Evolutionary conservation across 192 early-diverging fungal genomes (phyloP), one percentile per base, ranked within the genome.

Genomic region (Geranomyces michiganensis): DNA sequence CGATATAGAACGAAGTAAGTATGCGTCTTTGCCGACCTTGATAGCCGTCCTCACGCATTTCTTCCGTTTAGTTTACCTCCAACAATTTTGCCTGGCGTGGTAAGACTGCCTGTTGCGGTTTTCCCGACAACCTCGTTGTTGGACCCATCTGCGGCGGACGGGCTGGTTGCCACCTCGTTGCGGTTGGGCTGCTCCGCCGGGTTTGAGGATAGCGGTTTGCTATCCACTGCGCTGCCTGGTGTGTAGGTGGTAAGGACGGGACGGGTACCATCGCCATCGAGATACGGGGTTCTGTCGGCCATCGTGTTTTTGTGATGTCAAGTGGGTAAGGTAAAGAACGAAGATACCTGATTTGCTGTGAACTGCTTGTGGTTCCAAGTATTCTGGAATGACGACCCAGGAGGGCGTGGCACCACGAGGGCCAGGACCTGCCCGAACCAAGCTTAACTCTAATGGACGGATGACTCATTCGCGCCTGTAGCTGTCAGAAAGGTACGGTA

Each of bases 21-120:
- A n/a, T n/a, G n/a, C n/a, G n/a, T n/a, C n/a, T n/a, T n/a, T n/a
- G n/a, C n/a, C n/a, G n/a, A n/a, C n/a, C n/a, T n/a, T n/a, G n/a
- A n/a, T n/a, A n/a, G n/a, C 36, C 10, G 10, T 41, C 36, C 10
- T 41, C 36, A 7, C 36, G 3, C 36, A 3, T 41, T 41, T 41
- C 36, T 10, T 41, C 36, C 3, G 36, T 41, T 41, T 41, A 3
- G 3, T 41, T 41, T 41, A 41, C 36, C 59, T 26, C 71, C 45
- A 51, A 73, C 64, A 47, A 71, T 56, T 45, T 63, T 70, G 29
- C 71, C 64, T 19, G 69, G 71, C 15, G 62, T 65, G 3, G 62
- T 65, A 27, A 65, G 29, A 17, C 21, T 27, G 14, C 62, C 62
- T 4, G n/a, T 65, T 15, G 17, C 44, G 22, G 62, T 65, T 36